phyloP scores from a whole-genome alignment of 805 yeast genomes.

The Brettanomyces sp. region DNA sequence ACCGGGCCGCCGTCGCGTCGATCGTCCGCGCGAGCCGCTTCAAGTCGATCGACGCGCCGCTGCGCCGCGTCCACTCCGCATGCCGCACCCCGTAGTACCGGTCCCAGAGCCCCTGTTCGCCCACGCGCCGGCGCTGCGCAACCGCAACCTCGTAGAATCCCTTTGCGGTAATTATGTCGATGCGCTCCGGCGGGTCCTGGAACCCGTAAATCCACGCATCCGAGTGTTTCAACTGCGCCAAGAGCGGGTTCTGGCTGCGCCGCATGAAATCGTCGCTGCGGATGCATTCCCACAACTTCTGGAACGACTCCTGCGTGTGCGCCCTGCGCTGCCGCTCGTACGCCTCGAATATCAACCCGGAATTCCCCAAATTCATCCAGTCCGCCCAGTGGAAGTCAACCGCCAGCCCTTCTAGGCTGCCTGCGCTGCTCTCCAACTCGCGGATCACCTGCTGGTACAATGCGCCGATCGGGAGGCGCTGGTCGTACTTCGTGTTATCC shows the following conservation, averaged over 20 bases:
- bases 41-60: not conserved
- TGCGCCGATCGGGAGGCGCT: slow-evolving; percentile 1
- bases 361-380: slow-evolving; percentile 2
- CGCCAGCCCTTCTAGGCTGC: not conserved
- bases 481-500: not conserved
- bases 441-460: not conserved
- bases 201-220: slow-evolving; percentile 1
- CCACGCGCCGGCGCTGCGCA: not conserved
- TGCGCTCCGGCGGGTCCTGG: slow-evolving; percentile 2
- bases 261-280: not conserved
- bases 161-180: not conserved
- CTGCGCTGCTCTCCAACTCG: not conserved
- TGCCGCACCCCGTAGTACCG: not conserved
- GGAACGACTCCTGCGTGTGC: not conserved
- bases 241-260: not conserved
- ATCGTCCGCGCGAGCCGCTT: not conserved
- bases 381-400: slow-evolving; percentile 3
- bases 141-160: slow-evolving; percentile 1
- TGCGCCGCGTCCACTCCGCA: not conserved
- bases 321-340: not conserved
- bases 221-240: not conserved
- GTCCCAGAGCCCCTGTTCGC: slow-evolving; percentile 2
- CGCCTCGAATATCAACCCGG: not conserved
- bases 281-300: slow-evolving; percentile 1
- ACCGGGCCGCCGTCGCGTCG: not conserved